Conservation (phyloP, 176 grass and related monocot genomes). For the Rhynchospora tenuis region DNA sequence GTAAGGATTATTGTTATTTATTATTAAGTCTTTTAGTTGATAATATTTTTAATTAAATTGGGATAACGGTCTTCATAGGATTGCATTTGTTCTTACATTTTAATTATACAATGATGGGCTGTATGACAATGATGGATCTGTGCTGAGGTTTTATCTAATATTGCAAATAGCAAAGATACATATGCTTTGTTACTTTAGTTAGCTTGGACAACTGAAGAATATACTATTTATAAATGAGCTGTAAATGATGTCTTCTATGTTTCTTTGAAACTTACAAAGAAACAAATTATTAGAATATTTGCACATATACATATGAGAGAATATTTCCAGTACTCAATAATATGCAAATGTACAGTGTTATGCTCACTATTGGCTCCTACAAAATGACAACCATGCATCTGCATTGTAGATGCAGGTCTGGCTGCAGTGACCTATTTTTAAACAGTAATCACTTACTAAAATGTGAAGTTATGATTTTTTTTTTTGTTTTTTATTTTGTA, state of each 20-base stretch:
- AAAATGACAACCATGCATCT: not conserved
- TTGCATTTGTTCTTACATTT: not conserved
- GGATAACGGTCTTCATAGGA: not conserved
- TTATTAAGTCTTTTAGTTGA: not conserved
- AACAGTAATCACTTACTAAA: constrained; percentile 4
- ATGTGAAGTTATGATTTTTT: not conserved
- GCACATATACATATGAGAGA: not conserved
- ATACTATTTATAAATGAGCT: not conserved
- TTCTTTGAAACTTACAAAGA: not conserved
- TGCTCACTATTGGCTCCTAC: constrained; percentile 20
- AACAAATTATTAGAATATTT: not conserved
- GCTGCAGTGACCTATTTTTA: constrained; percentile 10
- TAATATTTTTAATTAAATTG: not conserved
- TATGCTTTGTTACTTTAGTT: not conserved
- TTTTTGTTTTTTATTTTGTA: not conserved
- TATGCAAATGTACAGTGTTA: not conserved
- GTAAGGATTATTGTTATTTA: not conserved
- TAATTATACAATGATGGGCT: not conserved
- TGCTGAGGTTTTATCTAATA: not conserved
- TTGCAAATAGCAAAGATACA: not conserved
- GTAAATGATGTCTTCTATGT: not conserved
- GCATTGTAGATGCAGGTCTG: constrained; percentile 26
- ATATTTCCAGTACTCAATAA: not conserved
- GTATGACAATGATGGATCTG: not conserved
- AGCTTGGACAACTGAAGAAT: not conserved